phyloP scores from a whole-genome alignment of 176 grass and related monocot species.

The Juncus effusus region DNA sequence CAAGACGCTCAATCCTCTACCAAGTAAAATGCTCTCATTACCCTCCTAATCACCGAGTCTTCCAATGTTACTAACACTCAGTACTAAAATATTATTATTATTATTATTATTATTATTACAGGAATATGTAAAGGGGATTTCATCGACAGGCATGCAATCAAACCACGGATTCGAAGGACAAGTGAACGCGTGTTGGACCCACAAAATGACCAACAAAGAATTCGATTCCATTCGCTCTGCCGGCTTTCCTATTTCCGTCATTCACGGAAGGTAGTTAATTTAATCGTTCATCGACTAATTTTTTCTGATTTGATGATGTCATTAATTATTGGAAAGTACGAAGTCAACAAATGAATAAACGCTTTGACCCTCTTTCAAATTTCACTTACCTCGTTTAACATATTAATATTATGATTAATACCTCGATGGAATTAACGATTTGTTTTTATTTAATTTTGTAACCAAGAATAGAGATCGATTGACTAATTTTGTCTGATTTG shows the following conservation, averaged over 20 bases:
- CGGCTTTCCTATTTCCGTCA: constrained; percentile 78
- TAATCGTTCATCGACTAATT: not conserved
- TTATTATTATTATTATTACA: constrained; percentile 19
- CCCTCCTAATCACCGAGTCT: too few species aligned
- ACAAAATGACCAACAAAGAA: constrained; percentile 68
- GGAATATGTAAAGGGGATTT: constrained; percentile 89
- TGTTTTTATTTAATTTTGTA: too few species aligned
- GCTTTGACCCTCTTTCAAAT: too few species aligned
- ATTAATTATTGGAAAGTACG: not conserved
- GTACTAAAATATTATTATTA: not conserved
- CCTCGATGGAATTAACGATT: too few species aligned
- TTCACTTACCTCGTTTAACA: too few species aligned
- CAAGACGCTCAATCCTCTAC: constrained; percentile 75
- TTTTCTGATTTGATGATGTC: not conserved
- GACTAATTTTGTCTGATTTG: not conserved
- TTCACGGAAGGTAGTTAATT: constrained; percentile 80
- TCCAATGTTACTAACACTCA: too few species aligned
- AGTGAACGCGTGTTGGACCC: constrained; percentile 92
- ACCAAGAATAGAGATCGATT: too few species aligned
- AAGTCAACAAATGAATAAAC: too few species aligned
- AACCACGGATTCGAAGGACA: constrained; percentile 91
- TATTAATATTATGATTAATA: too few species aligned
- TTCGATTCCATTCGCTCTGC: constrained; percentile 59
- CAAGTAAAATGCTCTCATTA: constrained; percentile 44
- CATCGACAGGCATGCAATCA: constrained; percentile 93